These are phyloP conservation scores for Skeletonema potamos DNA, from an alignment of 108 stramenopile species.

Conservation along the genomic window DNA sequence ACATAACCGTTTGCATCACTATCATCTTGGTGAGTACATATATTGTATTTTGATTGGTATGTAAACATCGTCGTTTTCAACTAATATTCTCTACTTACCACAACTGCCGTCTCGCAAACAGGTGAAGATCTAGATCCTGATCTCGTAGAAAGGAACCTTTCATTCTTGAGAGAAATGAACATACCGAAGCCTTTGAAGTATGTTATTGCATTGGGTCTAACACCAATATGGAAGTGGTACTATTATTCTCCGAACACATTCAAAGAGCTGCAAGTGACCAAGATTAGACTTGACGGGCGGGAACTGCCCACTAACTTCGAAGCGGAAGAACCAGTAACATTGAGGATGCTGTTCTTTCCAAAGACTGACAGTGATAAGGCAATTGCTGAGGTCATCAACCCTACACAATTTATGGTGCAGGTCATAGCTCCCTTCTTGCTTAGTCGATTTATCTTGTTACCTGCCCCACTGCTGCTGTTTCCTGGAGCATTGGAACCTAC, in stretches of 20 bases:
- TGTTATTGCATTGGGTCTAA: slow-evolving; percentile 30
- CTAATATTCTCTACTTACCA: too few relatives aligned
- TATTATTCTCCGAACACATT: slow-evolving; percentile 82
- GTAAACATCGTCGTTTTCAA: too few relatives aligned
- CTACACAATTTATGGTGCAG: slow-evolving; percentile 41
- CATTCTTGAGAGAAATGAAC: slow-evolving; percentile 36
- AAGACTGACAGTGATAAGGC: slow-evolving; percentile 17
- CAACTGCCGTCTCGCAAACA: too few relatives aligned
- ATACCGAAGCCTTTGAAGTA: slow-evolving; percentile 54
- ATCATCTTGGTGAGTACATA: too few relatives aligned
- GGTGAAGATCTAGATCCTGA: slow-evolving; percentile 67
- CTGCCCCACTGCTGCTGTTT: slow-evolving; percentile 50
- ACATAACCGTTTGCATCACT: slow-evolving; percentile 75
- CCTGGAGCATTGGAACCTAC: slow-evolving; percentile 40
- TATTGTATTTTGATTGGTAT: too few relatives aligned
- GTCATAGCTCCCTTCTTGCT: slow-evolving; percentile 62
- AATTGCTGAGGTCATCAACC: slow-evolving; percentile 10
- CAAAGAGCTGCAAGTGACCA: slow-evolving; percentile 61
- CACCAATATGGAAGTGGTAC: slow-evolving; percentile 66
- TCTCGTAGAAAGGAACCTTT: slow-evolving; percentile 62
- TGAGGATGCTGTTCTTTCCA: slow-evolving; percentile 36
- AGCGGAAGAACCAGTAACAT: slow-evolving; percentile 45
- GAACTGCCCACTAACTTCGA: slow-evolving; percentile 32
- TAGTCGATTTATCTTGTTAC: slow-evolving; percentile 56
- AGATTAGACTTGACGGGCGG: slow-evolving; percentile 26